Evolutionary conservation across 2,329 filamentous ascomycete genomes (phyloP), one percentile per base, ranked within the genome.

Genomic region (Cladosporium sp.): DNA sequence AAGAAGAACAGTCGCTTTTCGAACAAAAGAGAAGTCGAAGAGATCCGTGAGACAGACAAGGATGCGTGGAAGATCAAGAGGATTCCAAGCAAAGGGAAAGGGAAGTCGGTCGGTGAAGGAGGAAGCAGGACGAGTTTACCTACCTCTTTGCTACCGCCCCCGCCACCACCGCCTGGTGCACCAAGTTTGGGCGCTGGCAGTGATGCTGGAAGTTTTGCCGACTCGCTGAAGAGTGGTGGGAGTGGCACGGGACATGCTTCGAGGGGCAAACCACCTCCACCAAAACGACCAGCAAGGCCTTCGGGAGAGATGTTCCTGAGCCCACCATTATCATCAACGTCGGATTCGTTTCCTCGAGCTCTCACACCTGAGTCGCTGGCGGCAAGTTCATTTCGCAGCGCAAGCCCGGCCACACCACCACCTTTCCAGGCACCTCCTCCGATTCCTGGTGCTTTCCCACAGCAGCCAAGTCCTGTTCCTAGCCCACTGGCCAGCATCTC

Each of bases 251-350:
- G n/a, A n/a, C n/a, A n/a, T n/a, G n/a, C n/a, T n/a, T n/a, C n/a
- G n/a, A n/a, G n/a, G n/a, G n/a, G n/a, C n/a, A n/a, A n/a, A n/a
- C n/a, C n/a, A n/a, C n/a, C n/a, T n/a, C 56, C 60, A 30, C 60
- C 60, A 4, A 58, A 54, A 38, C 56, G 55, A 41, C 56, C 58
- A 19, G 51, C 57, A 17, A 53, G 58, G 19, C 55, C 60, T 20
- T 42, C 57, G 5, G 56, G 53, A 29, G 55, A 58, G 15, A 49
- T 56, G 20, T 53, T 56, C 40, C 30, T 56, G n/a, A 51, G 47
- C 3, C 43, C 55, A 7, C 39, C 48, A 27, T 43, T 47, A 12
- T 22, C 41, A 5, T 38, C 12, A 36, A 50, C 20, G 37, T 48
- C 45, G 6, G 45, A 48, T 22, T 40, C 45, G 8, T 48, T 48